phyloP scores from a whole-genome alignment of 2,329 filamentous ascomycete genomes.

The Aureobasidium melanogenum region DNA sequence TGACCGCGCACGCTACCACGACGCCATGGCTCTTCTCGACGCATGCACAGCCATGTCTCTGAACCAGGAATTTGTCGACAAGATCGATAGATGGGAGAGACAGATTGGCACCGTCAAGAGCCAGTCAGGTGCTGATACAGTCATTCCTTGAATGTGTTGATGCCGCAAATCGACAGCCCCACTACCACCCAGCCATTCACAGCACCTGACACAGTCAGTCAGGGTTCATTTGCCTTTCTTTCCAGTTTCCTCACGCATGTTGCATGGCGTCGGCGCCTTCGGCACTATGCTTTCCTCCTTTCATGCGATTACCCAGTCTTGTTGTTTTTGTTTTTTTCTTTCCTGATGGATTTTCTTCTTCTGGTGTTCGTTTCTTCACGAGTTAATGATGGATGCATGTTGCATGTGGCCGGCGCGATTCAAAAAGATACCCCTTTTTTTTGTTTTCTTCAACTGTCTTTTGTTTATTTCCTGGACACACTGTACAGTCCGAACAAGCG shows the following conservation, averaged over 20 bases:
- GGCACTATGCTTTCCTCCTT: background rate
- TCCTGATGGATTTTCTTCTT: background rate
- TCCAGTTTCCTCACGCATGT: background rate
- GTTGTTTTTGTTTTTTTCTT: background rate
- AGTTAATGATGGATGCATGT: constrained; percentile 8
- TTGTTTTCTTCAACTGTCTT: background rate
- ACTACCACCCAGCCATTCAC: background rate
- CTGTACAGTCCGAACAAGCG: background rate
- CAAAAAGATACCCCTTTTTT: background rate
- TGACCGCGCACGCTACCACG: background rate
- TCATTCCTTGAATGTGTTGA: background rate
- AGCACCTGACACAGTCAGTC: background rate
- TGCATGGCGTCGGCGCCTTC: background rate
- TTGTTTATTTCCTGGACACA: background rate
- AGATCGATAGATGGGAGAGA: constrained; percentile 6
- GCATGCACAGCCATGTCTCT: constrained; percentile 2
- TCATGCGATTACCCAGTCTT: background rate
- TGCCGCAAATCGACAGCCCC: background rate
- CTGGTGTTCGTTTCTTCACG: background rate
- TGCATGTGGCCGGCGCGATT: constrained; percentile 7
- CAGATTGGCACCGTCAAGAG: background rate
- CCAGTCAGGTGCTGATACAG: background rate
- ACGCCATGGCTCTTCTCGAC: background rate
- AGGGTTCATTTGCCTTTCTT: background rate
- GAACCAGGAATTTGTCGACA: constrained; percentile 5